Conservation (phyloP, 2,329 filamentous ascomycete species). For the Microascus cirrosus region DNA sequence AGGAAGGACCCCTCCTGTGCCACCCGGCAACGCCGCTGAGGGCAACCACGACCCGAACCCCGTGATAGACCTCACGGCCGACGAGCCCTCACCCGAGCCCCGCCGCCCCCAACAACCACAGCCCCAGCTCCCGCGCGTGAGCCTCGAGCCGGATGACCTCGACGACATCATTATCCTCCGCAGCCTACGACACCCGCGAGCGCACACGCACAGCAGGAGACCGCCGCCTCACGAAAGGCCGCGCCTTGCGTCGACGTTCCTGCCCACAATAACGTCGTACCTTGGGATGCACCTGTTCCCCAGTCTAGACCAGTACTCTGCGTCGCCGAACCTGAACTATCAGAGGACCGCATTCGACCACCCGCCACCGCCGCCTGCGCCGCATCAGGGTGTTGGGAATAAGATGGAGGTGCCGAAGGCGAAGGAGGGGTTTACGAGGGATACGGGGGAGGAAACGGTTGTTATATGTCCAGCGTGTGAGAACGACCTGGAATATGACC, state of each 20-base stretch:
- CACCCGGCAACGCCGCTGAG: background rate
- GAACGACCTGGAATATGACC: slow-evolving; percentile 69
- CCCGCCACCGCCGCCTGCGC: slow-evolving; percentile 16
- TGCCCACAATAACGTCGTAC: background rate
- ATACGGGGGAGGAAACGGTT: slow-evolving; percentile 58
- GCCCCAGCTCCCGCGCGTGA: slow-evolving; percentile 1
- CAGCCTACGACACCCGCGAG: background rate
- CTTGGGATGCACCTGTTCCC: background rate
- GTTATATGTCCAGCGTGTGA: slow-evolving; percentile 81
- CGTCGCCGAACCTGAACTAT: background rate
- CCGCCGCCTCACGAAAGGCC: background rate
- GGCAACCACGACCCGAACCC: background rate
- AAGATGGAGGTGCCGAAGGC: slow-evolving; percentile 55
- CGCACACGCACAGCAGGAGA: background rate
- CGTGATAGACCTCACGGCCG: slow-evolving; percentile 42
- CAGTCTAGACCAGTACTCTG: background rate
- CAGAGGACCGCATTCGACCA: background rate
- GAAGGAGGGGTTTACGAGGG: slow-evolving; percentile 69
- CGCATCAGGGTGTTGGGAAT: slow-evolving; percentile 15
- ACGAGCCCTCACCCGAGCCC: slow-evolving; percentile 18
- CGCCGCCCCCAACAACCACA: slow-evolving; percentile 9
- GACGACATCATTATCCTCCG: background rate
- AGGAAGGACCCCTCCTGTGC: background rate
- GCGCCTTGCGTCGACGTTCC: background rate
- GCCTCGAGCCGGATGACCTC: background rate